Conservation (phyloP, 768 basidiomycete genomes). For the Boletus rubescentipes region DNA sequence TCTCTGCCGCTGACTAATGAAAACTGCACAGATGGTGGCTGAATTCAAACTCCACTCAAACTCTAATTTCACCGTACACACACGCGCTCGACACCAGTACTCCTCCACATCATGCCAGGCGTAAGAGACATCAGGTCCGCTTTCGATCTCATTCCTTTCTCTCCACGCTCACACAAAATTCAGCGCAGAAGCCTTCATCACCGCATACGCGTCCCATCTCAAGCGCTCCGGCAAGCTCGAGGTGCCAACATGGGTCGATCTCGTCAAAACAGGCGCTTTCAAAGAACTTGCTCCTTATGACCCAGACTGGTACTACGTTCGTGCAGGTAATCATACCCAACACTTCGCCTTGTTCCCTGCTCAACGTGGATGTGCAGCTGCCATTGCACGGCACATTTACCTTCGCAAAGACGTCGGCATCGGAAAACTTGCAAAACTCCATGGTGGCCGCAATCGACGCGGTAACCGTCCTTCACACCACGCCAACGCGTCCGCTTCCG, state of each 20-base stretch:
- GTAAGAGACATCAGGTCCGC: conserved; percentile 76
- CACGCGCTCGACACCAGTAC: conserved; percentile 40
- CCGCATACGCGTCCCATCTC: conserved; percentile 92
- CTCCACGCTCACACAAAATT: not conserved
- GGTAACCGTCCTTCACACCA: conserved; percentile 98
- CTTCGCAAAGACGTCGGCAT: conserved; percentile 97
- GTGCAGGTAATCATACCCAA: conserved; percentile 71
- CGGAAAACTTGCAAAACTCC: conserved; percentile 91
- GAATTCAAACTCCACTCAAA: conserved; percentile 36
- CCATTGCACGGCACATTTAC: conserved; percentile 98
- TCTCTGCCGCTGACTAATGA: conserved; percentile 36
- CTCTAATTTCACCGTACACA: conserved; percentile 41
- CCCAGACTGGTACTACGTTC: conserved; percentile 99
- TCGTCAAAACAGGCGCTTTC: conserved; percentile 96
- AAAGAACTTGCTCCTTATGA: conserved; percentile 99
- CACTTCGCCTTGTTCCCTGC: not conserved
- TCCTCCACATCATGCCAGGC: conserved; percentile 66
- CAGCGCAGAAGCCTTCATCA: conserved; percentile 93
- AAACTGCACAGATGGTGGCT: conserved; percentile 42
- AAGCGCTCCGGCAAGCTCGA: conserved; percentile 99
- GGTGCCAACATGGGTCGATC: conserved; percentile 96
- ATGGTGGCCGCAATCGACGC: conserved; percentile 93
- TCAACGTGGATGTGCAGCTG: conserved; percentile 51
- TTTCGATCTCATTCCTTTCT: not conserved
- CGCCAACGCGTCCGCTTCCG: conserved; percentile 77